Base-by-base conservation (phyloP, 495 filamentous ascomycete species). In the Penicillium desertorum region DNA sequence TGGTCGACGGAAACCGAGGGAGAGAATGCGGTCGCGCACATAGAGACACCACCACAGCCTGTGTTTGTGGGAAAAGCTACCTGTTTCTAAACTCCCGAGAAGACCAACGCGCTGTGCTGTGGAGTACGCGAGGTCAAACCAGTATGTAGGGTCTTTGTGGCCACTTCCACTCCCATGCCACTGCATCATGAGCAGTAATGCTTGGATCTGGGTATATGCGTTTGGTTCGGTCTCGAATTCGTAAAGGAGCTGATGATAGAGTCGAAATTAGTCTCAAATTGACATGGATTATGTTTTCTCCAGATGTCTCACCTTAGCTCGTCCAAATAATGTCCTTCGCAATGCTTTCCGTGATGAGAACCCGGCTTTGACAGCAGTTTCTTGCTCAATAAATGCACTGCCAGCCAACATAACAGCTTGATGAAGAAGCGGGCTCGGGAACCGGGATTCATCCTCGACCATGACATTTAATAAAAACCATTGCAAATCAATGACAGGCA, bases 41-140 rank as follows among this genome's bases (percentile, higher is more conserved):
- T 55, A 55, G 9, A 55, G 53, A 47, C 53, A 55, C 53, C 53
- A 55, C 53, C 53, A 55, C n/a, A 55, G n/a, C 16, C 53, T 37
- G 22, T 55, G 53, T 23, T 47, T 55, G 23, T 55, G 53, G 23
- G 53, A 55, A 34, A 55, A 55, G 25, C 53, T 55, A 5, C 53
- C 53, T 14, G 43, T 45, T 23, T 55, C 44, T 12, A 55, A 17
- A 39, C 43, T 39, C 1, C 16, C 20, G 1, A 55, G 53, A 4
- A 55, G 43, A 19, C 20, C 42, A 11, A 55, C 43, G 5, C 53
- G 53, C 43, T 55, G 44, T 55, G 53, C 53, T 19, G 53, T 55
- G 14, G 53, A 55, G 19, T 55, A 55, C 16, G 53, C 53, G 16
- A 55, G 43, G 25, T 55, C 53, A 11, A 55, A 55, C 53, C 53